A percentile compares a stretch with the other conserved stretches of the same genome.
Conservation (phyloP, 805 yeast genomes). For the Sugiyamaella smithiae region DNA sequence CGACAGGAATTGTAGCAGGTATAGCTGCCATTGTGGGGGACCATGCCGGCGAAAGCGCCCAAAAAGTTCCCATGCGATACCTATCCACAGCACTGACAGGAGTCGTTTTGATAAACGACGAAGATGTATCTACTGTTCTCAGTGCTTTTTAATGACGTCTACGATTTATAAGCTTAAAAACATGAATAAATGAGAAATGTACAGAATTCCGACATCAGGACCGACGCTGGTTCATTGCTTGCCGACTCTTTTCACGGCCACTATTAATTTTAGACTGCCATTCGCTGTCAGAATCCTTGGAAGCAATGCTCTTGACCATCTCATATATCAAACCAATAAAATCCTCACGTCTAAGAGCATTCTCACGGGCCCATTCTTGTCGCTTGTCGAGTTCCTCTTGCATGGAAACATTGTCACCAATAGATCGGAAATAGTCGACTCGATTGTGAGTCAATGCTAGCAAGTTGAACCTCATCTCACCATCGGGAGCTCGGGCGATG, state of each 20-base stretch:
- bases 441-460: conserved; percentile 53
- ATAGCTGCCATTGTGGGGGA: conserved; percentile 51
- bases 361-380: conserved; percentile 52
- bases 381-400: conserved; percentile 47
- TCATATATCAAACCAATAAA: conserved; percentile 50
- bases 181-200: too few relatives aligned
- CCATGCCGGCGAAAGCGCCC: conserved; percentile 25
- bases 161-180: too few relatives aligned
- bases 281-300: conserved; percentile 21
- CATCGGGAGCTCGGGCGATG: conserved; percentile 43
- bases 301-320: conserved; percentile 43
- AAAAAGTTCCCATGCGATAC: conserved; percentile 49
- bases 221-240: neutral
- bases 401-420: conserved; percentile 42
- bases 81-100: conserved; percentile 60
- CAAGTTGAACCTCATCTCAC: conserved; percentile 56
- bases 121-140: conserved; percentile 29
- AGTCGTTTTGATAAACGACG: conserved; percentile 56
- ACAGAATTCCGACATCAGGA: neutral
- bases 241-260: conserved; percentile 10
- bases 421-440: conserved; percentile 37
- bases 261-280: conserved; percentile 17
- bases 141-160: conserved; percentile 1
- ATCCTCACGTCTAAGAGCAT: conserved; percentile 52
- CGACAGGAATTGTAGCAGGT: conserved; percentile 67